Evolutionary conservation across 768 basidiomycete species (phyloP), one percentile per base, ranked within the genome.

Genomic region (Rhodotorula graminis): DNA sequence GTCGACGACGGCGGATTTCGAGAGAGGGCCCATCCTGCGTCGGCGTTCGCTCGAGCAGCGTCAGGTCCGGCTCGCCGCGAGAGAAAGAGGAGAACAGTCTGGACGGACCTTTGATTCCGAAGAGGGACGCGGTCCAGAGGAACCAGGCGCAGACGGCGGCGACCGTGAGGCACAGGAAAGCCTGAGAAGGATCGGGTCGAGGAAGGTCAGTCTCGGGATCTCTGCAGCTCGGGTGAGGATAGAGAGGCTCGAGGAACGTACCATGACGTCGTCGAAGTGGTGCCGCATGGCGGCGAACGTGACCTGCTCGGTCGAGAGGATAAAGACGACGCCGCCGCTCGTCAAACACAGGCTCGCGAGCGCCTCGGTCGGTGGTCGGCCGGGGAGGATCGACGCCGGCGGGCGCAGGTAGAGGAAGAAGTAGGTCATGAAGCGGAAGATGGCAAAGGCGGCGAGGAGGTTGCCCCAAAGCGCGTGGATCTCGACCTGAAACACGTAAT

Each of bases 391-490:
- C 18, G 68, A 70, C 3, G 75, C 66, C 42, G 75, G 75, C 14
- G 75, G 75, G 87, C 37, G 90, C 90, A 19, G 94, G 93, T 23
- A 97, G 53, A 95, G 84, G 86, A 97, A 93, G 83, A 93, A 91
- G 80, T 97, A 98, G 3, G 94, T 97, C 52, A 93, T 77, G 79
- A 89, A 91, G 64, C 95, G 86, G 71, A 94, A 82, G 15, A 90
- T 83, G 11, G 90, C 86, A 80, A 90, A 93, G 9, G 83, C 89
- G 66, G 89, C 84, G 23, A 98, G 87, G 33, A 94, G 84, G 81
- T 87, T 88, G 60, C 95, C 95, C 95, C 95, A 98, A 8, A 97
- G 84, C 46, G 85, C 80, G 81, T 98, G 95, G 64, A 97, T 90
- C 80, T 93, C 88, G 53, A 96, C 92, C 86, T 91, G 91, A 83